Base-by-base conservation (phyloP, 306 rosid genomes). In the Pyrus bretschneideri region DNA sequence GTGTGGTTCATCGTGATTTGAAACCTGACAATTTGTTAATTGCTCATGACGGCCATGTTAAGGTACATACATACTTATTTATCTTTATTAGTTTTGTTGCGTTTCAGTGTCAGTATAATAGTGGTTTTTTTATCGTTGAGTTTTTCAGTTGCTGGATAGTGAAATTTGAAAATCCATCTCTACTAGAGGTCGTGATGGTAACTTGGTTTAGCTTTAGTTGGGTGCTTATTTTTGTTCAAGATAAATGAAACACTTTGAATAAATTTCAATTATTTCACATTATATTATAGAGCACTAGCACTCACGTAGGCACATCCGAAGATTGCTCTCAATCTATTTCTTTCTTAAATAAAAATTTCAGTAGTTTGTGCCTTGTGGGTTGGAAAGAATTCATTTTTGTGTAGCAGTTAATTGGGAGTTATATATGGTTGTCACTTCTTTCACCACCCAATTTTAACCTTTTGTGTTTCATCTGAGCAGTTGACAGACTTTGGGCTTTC, bases 401-500 rank as follows among this genome's bases (percentile, higher is more conserved):
- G 49, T 19, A 66, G 49, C 70, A 19, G 25, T 21, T 35, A 4
- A 66, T 4, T 66, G 42, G 4, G 46, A 38, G 9, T 33, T 31
- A 64, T 31, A n/a, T 15, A 33, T 64, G 21, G 6, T 33, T 18
- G 14, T 33, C 45, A 3, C 44, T 9, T 59, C 19, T 18, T 19
- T 6, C 29, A 23, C 58, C 18, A 67, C 69, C 68, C 40, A 25
- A 73, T 9, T 18, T 27, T 61, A 74, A 54, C 46, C 65, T 64
- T 30, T 51, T 64, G 72, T 67, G 49, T 55, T 82, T 63, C 57
- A 77, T 58, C 62, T 71, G 70, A 76, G 88, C 92, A 96, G 99
- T 84, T 96, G 83, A 92, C 99, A 59, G 99, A 96, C 78, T 96
- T 96, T 58, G 99, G 99, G 79, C 98, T 96, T 78, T 96, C 99